phyloP scores from a whole-genome alignment of 805 yeast species.

The Wickerhamiella spandovensis region DNA sequence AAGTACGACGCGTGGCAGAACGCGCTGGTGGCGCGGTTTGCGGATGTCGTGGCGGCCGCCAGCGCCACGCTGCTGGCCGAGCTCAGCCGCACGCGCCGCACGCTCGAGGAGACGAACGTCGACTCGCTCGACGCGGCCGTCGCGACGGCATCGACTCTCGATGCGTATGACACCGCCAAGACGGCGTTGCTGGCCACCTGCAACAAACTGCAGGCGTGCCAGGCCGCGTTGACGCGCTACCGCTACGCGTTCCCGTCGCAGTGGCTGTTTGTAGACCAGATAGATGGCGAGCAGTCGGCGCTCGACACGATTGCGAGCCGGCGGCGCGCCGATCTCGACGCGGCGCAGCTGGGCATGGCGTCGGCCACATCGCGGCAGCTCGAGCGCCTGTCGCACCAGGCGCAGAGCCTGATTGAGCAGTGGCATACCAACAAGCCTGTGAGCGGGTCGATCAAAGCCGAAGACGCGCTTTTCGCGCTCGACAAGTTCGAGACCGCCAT shows the following conservation, averaged over 20 bases:
- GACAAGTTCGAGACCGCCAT: slow-evolving; percentile 19
- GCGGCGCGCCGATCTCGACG: slow-evolving; percentile 28
- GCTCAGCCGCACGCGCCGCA: slow-evolving; percentile 25
- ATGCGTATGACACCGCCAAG: background rate
- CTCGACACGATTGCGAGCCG: slow-evolving; percentile 28
- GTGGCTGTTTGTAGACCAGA: slow-evolving; percentile 53
- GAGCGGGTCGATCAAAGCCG: slow-evolving; percentile 20
- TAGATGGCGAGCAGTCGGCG: slow-evolving; percentile 36
- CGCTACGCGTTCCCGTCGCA: slow-evolving; percentile 36
- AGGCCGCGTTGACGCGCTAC: slow-evolving; percentile 30
- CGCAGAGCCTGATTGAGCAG: slow-evolving; percentile 23
- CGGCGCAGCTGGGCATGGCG: background rate
- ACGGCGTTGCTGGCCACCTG: background rate
- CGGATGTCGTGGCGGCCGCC: slow-evolving; percentile 25
- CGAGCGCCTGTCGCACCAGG: slow-evolving; percentile 24
- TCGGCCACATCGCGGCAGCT: slow-evolving; percentile 24
- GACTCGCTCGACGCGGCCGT: background rate
- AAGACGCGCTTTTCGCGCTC: slow-evolving; percentile 18
- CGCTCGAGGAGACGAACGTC: slow-evolving; percentile 25
- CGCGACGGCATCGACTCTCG: background rate
- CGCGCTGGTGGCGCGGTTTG: slow-evolving; percentile 30
- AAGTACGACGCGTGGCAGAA: slow-evolving; percentile 50
- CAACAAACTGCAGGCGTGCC: slow-evolving; percentile 24
- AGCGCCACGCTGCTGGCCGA: slow-evolving; percentile 24
- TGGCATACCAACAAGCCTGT: slow-evolving; percentile 34